Conservation (phyloP, 495 filamentous ascomycete genomes). For the Penicillium antarcticum region DNA sequence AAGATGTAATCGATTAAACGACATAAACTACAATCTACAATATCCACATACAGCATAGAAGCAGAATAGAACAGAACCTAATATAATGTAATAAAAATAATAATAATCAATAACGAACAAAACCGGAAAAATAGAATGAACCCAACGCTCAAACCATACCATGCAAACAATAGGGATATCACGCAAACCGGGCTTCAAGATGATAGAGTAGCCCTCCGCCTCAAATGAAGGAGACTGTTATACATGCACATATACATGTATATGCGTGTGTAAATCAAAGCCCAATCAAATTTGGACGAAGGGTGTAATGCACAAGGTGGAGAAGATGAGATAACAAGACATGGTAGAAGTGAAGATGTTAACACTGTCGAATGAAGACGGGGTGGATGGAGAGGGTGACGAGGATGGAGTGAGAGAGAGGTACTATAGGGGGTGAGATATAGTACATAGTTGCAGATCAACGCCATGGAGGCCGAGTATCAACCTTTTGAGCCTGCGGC, state of each 20-base stretch:
- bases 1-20: not conserved
- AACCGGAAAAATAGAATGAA: conserved; percentile 10
- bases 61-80: conserved; percentile 3
- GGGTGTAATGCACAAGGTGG: conserved; percentile 12
- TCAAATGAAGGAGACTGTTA: not conserved
- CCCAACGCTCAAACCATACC: conserved; percentile 27
- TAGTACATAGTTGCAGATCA: not conserved
- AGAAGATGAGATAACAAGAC: conserved; percentile 1
- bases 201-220: conserved; percentile 1
- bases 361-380: conserved; percentile 6
- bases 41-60: conserved; percentile 19
- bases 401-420: not conserved
- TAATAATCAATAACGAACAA: not conserved
- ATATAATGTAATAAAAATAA: not conserved
- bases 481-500: conserved; percentile 23
- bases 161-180: conserved; percentile 34
- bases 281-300: conserved; percentile 8
- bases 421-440: not conserved
- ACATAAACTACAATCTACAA: conserved; percentile 19
- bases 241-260: no score
- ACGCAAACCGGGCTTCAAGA: conserved; percentile 25
- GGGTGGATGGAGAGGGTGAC: not conserved
- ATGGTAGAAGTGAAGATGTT: conserved; percentile 1
- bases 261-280: conserved; percentile 4
- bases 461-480: conserved; percentile 40